These are phyloP conservation scores for Boletellus sp. DNA, from an alignment of 768 basidiomycete species.

Conservation along the genomic window DNA sequence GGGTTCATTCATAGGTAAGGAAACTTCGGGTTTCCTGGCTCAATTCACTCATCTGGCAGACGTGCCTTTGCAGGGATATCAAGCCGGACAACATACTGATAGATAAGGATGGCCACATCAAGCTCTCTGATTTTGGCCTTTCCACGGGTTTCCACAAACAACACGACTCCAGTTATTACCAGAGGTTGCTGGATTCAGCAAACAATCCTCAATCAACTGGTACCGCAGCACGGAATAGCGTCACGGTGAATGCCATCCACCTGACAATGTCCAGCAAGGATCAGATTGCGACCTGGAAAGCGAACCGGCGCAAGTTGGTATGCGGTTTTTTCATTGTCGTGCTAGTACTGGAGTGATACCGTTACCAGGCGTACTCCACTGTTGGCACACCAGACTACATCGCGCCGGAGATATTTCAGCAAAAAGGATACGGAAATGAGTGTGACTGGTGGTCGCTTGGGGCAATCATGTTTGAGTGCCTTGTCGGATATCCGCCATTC, in stretches of 20 bases:
- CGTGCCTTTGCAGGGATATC: constrained; percentile 67
- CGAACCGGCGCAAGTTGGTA: constrained; percentile 92
- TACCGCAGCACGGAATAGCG: constrained; percentile 74
- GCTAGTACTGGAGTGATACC: not conserved
- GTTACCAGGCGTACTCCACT: constrained; percentile 85
- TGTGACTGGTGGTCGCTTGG: constrained; percentile 99
- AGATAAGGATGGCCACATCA: constrained; percentile 95
- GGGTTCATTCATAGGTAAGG: constrained; percentile 95
- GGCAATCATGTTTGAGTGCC: constrained; percentile 96
- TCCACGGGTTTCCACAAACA: constrained; percentile 99
- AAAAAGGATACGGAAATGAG: constrained; percentile 96
- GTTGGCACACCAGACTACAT: constrained; percentile 98
- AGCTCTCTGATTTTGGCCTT: constrained; percentile 96
- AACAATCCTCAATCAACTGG: constrained; percentile 41
- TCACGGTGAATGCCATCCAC: constrained; percentile 96
- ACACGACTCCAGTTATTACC: constrained; percentile 94
- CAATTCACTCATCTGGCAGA: not conserved
- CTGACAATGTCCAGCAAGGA: constrained; percentile 92
- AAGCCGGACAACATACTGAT: constrained; percentile 94
- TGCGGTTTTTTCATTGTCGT: constrained; percentile 20
- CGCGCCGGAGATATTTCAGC: constrained; percentile 94
- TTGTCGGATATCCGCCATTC: constrained; percentile 96
- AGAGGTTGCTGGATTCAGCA: constrained; percentile 74
- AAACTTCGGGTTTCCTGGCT: not conserved
- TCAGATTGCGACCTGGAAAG: constrained; percentile 97